These are phyloP conservation scores for Mortierella sp. DNA, from an alignment of 371 early-diverging fungal genomes.

Conservation along the genomic window DNA sequence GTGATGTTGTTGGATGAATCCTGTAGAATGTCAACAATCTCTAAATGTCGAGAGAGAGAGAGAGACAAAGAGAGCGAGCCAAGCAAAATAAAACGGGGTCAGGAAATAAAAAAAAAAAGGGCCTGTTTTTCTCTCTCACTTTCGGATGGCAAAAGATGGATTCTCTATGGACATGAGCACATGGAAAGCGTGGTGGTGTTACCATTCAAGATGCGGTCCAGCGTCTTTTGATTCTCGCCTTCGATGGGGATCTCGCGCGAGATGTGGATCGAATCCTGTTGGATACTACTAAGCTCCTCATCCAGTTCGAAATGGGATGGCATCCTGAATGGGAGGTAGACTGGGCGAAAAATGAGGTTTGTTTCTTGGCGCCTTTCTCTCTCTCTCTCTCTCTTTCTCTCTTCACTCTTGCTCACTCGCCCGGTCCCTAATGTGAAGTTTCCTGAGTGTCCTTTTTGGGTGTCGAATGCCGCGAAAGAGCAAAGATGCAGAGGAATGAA, in stretches of 20 bases:
- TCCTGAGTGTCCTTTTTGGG: too few relatives aligned
- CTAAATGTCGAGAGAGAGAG: slow-evolving; percentile 39
- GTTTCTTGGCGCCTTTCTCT: background rate
- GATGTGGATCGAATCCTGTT: slow-evolving; percentile 68
- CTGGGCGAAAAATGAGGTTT: too few relatives aligned
- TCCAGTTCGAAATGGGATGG: slow-evolving; percentile 69
- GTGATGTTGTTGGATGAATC: slow-evolving; percentile 67
- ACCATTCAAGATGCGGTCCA: slow-evolving; percentile 66
- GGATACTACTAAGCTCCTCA: slow-evolving; percentile 77
- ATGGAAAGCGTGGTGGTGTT: too few relatives aligned
- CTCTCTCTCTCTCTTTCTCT: background rate
- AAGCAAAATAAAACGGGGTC: too few relatives aligned
- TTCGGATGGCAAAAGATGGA: too few relatives aligned
- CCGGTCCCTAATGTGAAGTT: too few relatives aligned
- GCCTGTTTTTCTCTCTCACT: too few relatives aligned
- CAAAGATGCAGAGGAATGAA: too few relatives aligned
- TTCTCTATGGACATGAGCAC: too few relatives aligned
- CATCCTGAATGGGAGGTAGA: slow-evolving; percentile 21
- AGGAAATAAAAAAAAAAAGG: too few relatives aligned
- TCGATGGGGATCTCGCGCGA: slow-evolving; percentile 68
- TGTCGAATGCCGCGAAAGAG: too few relatives aligned
- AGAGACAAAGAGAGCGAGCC: too few relatives aligned
- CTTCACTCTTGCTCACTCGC: background rate
- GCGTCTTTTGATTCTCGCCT: slow-evolving; percentile 63
- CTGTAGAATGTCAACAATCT: slow-evolving; percentile 71